A percentile compares a stretch with the other conserved stretches of the same genome.
Evolutionary conservation across 1,139 yeast species (phyloP).

Genomic region (Suhomyces bribrorum): DNA sequence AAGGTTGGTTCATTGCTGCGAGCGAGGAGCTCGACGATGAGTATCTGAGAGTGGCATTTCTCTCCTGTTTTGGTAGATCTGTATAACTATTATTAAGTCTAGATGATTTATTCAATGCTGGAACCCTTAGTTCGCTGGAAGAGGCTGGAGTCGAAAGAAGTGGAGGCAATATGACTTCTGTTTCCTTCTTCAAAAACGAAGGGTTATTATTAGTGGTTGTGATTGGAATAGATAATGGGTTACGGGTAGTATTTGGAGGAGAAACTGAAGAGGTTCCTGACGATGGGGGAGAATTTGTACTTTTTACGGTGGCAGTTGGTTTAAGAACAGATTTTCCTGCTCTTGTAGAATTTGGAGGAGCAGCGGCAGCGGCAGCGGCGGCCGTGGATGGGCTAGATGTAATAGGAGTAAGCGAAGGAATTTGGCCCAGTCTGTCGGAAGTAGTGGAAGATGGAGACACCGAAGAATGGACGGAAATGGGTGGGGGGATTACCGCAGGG

Average conservation of each 20-base stretch:
- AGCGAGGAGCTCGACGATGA: conserved; percentile 9
- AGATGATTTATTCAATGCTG: conserved; percentile 11
- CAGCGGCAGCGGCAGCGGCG: conserved; percentile 17
- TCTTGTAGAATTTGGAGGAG: conserved; percentile 9
- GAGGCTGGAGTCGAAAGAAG: conserved; percentile 10
- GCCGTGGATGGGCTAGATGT: conserved; percentile 18
- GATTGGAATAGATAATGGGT: conserved; percentile 10
- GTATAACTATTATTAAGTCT: conserved; percentile 11
- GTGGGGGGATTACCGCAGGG: conserved; percentile 6
- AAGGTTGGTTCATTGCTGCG: neutral
- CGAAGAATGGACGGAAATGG: conserved; percentile 10
- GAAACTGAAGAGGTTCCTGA: conserved; percentile 9
- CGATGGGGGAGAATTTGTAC: conserved; percentile 6
- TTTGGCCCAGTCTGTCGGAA: conserved; percentile 6
- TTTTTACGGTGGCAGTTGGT: neutral
- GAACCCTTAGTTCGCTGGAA: conserved; percentile 11
- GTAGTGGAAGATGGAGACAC: conserved; percentile 5
- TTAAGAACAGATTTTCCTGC: neutral
- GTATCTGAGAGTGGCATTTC: conserved; percentile 1
- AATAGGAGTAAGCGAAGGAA: conserved; percentile 17
- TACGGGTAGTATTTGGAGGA: conserved; percentile 7
- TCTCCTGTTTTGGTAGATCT: conserved; percentile 8
- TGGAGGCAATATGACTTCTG: conserved; percentile 9
- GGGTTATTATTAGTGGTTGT: conserved; percentile 4
- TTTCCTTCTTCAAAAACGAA: conserved; percentile 9